Base-by-base conservation (phyloP, 768 basidiomycete genomes). In the Lyophyllum semitale region DNA sequence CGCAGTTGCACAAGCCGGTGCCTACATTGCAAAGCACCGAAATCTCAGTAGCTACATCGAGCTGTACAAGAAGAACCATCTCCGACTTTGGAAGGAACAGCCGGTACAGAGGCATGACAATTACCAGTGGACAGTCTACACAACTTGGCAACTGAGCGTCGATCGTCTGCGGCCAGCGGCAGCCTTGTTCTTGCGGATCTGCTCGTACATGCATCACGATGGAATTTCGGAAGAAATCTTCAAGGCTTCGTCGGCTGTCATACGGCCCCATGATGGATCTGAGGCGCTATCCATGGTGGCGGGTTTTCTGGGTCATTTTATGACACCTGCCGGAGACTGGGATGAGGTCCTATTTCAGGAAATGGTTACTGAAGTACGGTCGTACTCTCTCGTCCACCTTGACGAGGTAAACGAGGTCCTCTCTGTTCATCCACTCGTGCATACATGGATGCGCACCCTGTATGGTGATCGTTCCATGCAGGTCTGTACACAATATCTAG, bases 1-100 rank as follows among this genome's bases (percentile, higher is more conserved):
- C 2, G 53, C 53, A 18, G 4, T 54, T 41, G 46, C 26, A 18
- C 53, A 48, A 26, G 53, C 53, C 42, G 53, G 47, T 25, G 23
- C 32, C 1, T 48, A 48, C 48, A 27, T 46, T 6, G 1, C 7
- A 29, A 27, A 29, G 27, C 2, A 29, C 9, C 27, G 8, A 17
- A 6, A 12, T 7, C 26, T 46, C n/a, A 5, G 13, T 6, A 11
- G 18, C 30, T 46, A 46, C 18, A 26, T 46, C 17, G 45, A 29
- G 17, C 3, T n/a, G 17, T 46, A 46, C 11, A 46, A 26, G 12
- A 46, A 32, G 30, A 46, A 46, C 27, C 26, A 8, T 6, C 3
- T 4, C 5, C 7, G 9, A 30, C n/a, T 20, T 22, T 23, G 7
- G n/a, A 2, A n/a, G 6, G 23, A 2, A 17, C 1, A 13, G 17